A percentile compares a stretch with the other conserved stretches of the same genome.
Evolutionary conservation across 257 asterid species (phyloP).

Genomic region (Solanum tarapatanum): DNA sequence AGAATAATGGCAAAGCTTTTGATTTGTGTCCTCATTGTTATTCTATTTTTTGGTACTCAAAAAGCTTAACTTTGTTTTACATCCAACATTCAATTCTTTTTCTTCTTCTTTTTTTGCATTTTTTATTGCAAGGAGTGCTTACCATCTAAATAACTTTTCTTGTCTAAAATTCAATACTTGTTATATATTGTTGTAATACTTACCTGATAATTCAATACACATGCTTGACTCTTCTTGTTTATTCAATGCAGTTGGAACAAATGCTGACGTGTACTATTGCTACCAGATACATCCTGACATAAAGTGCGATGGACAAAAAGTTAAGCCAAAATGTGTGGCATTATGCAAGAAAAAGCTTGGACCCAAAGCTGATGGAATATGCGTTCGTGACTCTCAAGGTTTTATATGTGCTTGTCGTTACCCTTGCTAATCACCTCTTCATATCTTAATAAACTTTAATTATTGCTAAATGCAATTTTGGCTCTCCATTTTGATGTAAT

Average conservation of each 20-base stretch:
- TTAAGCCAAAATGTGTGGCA: not conserved
- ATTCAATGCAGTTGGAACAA: not conserved
- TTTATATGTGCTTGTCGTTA: not conserved
- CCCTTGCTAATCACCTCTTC: not conserved
- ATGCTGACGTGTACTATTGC: not conserved
- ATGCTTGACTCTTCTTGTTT: not conserved
- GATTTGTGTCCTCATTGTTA: not conserved
- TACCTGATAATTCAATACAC: not conserved
- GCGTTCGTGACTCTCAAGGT: not conserved
- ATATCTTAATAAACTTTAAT: not conserved
- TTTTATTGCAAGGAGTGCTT: not conserved
- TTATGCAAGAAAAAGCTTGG: not conserved
- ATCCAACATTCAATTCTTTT: not conserved
- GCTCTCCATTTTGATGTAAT: not conserved
- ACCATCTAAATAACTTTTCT: not conserved
- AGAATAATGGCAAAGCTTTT: not conserved
- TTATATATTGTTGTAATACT: not conserved
- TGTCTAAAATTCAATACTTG: no score
- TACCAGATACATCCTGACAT: not conserved
- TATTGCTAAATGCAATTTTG: not conserved
- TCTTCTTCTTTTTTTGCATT: rapidly evolving
- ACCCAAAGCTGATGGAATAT: not conserved
- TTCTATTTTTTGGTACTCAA: not conserved
- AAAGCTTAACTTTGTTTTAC: not conserved
- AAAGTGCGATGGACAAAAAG: not conserved